Base-by-base conservation (phyloP, 2,329 filamentous ascomycete genomes). In the Fusarium dimerum region DNA sequence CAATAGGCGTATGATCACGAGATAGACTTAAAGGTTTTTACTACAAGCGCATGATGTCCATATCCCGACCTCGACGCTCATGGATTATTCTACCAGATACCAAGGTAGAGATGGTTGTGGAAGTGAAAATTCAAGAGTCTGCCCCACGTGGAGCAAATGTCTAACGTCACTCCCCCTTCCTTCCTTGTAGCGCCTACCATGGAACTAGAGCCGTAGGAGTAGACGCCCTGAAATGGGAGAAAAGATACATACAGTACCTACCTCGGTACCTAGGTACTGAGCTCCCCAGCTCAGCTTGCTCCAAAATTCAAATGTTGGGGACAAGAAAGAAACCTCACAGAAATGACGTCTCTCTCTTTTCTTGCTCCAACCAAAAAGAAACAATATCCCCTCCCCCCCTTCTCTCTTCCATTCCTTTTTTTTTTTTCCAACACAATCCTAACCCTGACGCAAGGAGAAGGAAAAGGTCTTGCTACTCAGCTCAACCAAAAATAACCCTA, bases 341-440 rank as follows among this genome's bases (percentile, higher is more conserved):
- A 15, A 36, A 36, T 36, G 32, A 36, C 32, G 32, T 36, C 32
- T 36, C 5, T 58, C 52, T 58, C 53, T 26, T 54, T 54, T 48
- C 40, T 36, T 60, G 52, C 54, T 60, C 56, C 40, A 58, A 56
- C 45, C 60, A 58, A 60, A 58, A 48, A 57, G 58, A 60, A 48
- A 57, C 58, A 60, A 41, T 43, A 26, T 32, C 15, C 40, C 7
- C 43, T 36, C 12, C 34, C 36, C 20, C 13, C 36, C 40, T 7
- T 12, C 18, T 29, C 17, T 17, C 30, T 36, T 51, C 18, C 29
- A 17, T 29, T 10, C 15, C 6, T 15, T 39, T n/a, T 38, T 7
- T 20, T 45, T 8, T 26, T 18, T 40, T 26, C 7, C 20, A 26
- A 26, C 20, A 26, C 20, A 26, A 26, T 26, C 20, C 20, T 26